Base-by-base conservation (phyloP, 805 yeast genomes). In the Candida xiaguanensis region DNA sequence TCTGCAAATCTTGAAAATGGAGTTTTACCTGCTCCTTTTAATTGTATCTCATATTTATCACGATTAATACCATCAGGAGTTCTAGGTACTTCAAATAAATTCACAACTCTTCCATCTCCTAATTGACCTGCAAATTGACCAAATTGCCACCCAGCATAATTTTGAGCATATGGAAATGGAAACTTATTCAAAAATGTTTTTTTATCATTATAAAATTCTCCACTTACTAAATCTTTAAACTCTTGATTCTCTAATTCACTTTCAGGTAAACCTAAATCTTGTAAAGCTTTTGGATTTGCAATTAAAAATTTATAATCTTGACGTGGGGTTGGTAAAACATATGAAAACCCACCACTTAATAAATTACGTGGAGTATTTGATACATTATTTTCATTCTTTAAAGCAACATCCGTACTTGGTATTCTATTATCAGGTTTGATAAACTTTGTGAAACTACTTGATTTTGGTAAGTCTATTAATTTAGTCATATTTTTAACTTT, bases 61-160 rank as follows among this genome's bases (percentile, higher is more conserved):
- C 73, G 59, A 15, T 75, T 69, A 27, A 28, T 51, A n/a, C 38
- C 26, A 6, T 16, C 22, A n/a, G 32, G 31, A 32, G 18, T 11
- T 48, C 76, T 79, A 5, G 72, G 69, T 0, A 83, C 61, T 47
- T 85, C 91, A 63, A 91, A 90, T 32, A 91, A 63, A 52, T 85
- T 87, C 5, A 82, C 75, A 2, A 88, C 96, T 43, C 99, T 67
- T 1, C 99, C 99, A 58, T 91, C 99, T 5, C 99, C 99, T 45
- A 91, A 65, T 59, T 93, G 99, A 2, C 98, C 98, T 0, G 97
- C 97, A 77, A 91, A 91, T 47, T 77, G 78, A 2, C 99, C 98
- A 67, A 93, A 91, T 55, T 91, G 99, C 72, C 83, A 88, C 1
- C 99, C 99, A 1, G 98, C 96, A 59, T 91, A 91, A 0, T 91